These are phyloP conservation scores for Monilinia vaccinii-corymbosi DNA, from an alignment of 2,329 filamentous ascomycete species.

Conservation along the genomic window DNA sequence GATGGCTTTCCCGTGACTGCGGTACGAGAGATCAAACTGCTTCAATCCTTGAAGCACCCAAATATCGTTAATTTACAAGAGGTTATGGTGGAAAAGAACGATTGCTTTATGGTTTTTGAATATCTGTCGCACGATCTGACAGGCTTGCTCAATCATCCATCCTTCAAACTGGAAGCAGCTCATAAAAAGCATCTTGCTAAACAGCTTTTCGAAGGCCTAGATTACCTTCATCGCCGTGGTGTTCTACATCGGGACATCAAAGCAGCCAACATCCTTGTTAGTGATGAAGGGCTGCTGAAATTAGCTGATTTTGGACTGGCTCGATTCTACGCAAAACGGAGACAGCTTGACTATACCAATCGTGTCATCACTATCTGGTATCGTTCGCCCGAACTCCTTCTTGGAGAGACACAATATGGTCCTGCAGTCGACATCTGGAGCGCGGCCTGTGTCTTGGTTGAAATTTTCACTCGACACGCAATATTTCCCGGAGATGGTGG, in stretches of 20 bases:
- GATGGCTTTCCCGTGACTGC: slow-evolving; percentile 89
- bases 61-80: slow-evolving; percentile 80
- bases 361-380: slow-evolving; percentile 99
- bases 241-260: slow-evolving; percentile 97
- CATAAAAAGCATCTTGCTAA: slow-evolving; percentile 91
- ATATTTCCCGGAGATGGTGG: slow-evolving; percentile 93
- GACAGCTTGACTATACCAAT: slow-evolving; percentile 93
- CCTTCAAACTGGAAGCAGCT: slow-evolving; percentile 71
- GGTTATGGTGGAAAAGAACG: slow-evolving; percentile 97
- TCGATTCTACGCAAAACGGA: slow-evolving; percentile 88
- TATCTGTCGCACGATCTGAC: slow-evolving; percentile 95
- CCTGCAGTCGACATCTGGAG: slow-evolving; percentile 94
- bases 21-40: slow-evolving; percentile 80
- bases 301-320: slow-evolving; percentile 94
- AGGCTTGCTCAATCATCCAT: slow-evolving; percentile 87
- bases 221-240: slow-evolving; percentile 87
- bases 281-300: slow-evolving; percentile 80
- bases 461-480: slow-evolving; percentile 88
- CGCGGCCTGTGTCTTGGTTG: slow-evolving; percentile 90
- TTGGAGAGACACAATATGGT: slow-evolving; percentile 85
- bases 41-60: slow-evolving; percentile 74
- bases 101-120: slow-evolving; percentile 99
- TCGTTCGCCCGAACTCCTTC: slow-evolving; percentile 77
- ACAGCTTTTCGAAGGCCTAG: slow-evolving; percentile 87
- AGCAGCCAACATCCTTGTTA: slow-evolving; percentile 92